phyloP scores from a whole-genome alignment of 2,329 filamentous ascomycete species.

The Xylaria polymorpha region DNA sequence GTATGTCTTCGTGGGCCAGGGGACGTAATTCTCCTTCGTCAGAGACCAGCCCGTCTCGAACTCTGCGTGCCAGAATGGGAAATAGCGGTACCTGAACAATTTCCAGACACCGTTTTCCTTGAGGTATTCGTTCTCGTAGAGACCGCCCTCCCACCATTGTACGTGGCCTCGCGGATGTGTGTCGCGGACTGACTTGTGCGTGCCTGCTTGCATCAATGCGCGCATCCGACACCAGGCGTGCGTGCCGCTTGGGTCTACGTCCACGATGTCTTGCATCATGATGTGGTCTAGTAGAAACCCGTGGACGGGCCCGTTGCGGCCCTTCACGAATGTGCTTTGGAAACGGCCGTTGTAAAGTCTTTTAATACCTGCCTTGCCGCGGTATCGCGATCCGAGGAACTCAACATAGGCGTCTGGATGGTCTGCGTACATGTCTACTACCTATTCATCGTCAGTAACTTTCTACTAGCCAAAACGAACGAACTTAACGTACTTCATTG shows the following conservation, averaged over 20 bases:
- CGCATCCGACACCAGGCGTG: slow-evolving; percentile 64
- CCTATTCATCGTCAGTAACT: slow-evolving; percentile 46
- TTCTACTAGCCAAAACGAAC: background rate
- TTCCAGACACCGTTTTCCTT: slow-evolving; percentile 67
- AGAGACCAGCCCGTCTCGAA: slow-evolving; percentile 65
- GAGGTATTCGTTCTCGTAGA: slow-evolving; percentile 70
- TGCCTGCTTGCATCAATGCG: slow-evolving; percentile 62
- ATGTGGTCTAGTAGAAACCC: slow-evolving; percentile 68
- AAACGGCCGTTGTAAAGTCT: slow-evolving; percentile 66
- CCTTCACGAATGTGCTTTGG: slow-evolving; percentile 61
- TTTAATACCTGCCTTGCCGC: slow-evolving; percentile 61
- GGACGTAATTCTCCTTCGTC: slow-evolving; percentile 65
- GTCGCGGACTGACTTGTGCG: slow-evolving; percentile 62
- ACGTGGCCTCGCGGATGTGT: slow-evolving; percentile 63
- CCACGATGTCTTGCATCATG: slow-evolving; percentile 68
- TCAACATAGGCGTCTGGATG: slow-evolving; percentile 66
- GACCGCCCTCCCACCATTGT: slow-evolving; percentile 69
- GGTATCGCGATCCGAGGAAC: slow-evolving; percentile 66
- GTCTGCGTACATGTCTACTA: slow-evolving; percentile 63
- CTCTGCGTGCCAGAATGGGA: slow-evolving; percentile 68
- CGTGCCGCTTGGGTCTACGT: slow-evolving; percentile 59
- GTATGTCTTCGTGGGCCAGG: slow-evolving; percentile 60
- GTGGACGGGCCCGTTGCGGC: slow-evolving; percentile 66
- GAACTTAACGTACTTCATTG: slow-evolving; percentile 56
- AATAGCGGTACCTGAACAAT: slow-evolving; percentile 65